phyloP scores from a whole-genome alignment of 169 alveolate species.

The Besnoitia besnoiti region DNA sequence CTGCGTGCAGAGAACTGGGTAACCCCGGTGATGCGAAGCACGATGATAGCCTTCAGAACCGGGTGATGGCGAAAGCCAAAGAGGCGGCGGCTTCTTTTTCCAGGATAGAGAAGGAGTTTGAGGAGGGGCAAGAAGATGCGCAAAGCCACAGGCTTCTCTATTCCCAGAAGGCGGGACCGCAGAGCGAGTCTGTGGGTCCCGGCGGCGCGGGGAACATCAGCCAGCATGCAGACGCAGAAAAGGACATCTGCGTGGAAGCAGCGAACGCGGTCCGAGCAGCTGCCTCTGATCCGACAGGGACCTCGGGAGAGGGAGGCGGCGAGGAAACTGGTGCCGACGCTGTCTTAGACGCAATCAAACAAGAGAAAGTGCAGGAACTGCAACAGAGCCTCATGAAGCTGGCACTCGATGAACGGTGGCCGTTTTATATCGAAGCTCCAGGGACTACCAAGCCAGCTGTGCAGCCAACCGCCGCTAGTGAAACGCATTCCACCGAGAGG shows the following conservation, averaged over 20 bases:
- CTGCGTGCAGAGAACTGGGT: slow-evolving; percentile 27
- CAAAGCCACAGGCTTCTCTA: neutral
- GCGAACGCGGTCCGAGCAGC: neutral
- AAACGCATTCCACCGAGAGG: neutral
- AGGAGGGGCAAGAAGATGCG: neutral
- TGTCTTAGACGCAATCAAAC: neutral
- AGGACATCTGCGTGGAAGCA: neutral
- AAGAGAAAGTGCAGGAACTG: neutral
- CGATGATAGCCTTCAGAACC: neutral
- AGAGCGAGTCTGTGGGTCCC: neutral
- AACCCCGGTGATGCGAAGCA: neutral
- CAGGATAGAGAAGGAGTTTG: neutral
- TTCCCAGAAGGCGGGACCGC: neutral
- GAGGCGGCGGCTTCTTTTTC: neutral
- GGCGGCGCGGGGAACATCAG: neutral
- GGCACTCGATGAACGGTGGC: neutral
- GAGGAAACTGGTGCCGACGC: neutral
- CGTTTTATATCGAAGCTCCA: slow-evolving; percentile 4
- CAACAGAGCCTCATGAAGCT: neutral
- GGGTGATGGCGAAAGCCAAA: neutral
- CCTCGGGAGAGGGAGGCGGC: neutral
- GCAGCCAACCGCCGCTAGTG: neutral
- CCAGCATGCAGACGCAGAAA: neutral
- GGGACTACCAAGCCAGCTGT: neutral
- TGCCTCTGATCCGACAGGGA: neutral